phyloP scores from a whole-genome alignment of 176 grass and related monocot species.

The Oryza brachyantha region DNA sequence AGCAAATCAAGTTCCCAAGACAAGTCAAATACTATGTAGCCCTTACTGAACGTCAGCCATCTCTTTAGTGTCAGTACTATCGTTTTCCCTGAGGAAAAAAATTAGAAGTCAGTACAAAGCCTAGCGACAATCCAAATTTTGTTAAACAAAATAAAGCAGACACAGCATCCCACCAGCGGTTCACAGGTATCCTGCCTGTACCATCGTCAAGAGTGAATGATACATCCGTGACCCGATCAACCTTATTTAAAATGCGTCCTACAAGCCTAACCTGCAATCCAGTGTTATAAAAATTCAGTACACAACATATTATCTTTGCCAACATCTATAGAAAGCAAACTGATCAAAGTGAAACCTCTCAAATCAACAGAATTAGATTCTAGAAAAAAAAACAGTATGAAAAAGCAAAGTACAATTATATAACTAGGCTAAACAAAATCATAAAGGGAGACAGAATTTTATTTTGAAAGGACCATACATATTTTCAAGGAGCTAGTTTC shows the following conservation, averaged over 20 bases:
- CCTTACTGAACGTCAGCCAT: slow-evolving; percentile 65
- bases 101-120: slow-evolving; percentile 6
- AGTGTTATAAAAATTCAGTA: slow-evolving; percentile 11
- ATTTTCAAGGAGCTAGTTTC: neutral
- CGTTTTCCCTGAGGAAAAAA: slow-evolving; percentile 57
- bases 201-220: slow-evolving; percentile 78
- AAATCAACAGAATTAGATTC: slow-evolving; percentile 8
- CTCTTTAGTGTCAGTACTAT: slow-evolving; percentile 64
- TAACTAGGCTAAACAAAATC: neutral
- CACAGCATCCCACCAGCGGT: slow-evolving; percentile 60
- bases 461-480: neutral
- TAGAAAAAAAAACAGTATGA: neutral
- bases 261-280: slow-evolving; percentile 72
- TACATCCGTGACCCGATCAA: slow-evolving; percentile 75
- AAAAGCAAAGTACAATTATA: neutral
- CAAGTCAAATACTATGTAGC: neutral
- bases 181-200: slow-evolving; percentile 70
- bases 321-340: neutral
- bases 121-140: neutral
- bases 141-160: slow-evolving; percentile 9
- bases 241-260: slow-evolving; percentile 69
- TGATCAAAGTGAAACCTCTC: neutral
- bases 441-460: neutral
- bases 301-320: neutral
- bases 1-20: slow-evolving; percentile 1